phyloP scores from a whole-genome alignment of 2,329 filamentous ascomycete species.

The Trichoderma brevicompactum region DNA sequence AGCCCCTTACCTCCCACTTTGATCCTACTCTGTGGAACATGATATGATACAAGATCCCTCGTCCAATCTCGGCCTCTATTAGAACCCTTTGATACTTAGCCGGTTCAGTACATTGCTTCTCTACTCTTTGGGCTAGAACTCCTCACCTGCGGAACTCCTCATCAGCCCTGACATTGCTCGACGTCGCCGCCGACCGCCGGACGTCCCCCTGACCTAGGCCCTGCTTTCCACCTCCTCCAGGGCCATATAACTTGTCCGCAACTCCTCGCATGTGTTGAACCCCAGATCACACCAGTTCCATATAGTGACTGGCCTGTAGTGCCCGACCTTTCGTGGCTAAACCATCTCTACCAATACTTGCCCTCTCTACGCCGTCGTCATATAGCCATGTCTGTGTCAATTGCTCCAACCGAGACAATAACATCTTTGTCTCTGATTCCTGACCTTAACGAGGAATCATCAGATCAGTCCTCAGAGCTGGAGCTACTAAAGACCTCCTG shows the following conservation, averaged over 20 bases:
- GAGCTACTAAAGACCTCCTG: constrained; percentile 20
- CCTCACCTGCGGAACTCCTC: not conserved
- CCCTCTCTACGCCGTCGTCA: not conserved
- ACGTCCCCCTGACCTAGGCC: constrained; percentile 24
- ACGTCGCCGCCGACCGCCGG: constrained; percentile 28
- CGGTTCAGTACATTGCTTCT: not conserved
- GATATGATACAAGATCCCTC: constrained; percentile 16
- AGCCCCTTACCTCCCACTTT: constrained; percentile 4
- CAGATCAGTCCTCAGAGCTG: constrained; percentile 4
- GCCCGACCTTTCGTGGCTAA: not conserved
- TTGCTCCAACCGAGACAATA: constrained; percentile 38
- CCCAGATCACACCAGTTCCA: not conserved
- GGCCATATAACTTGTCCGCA: constrained; percentile 1
- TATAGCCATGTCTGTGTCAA: constrained; percentile 37
- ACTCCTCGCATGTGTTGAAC: constrained; percentile 14
- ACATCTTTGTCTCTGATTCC: constrained; percentile 32
- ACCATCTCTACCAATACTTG: not conserved
- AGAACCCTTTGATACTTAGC: not conserved
- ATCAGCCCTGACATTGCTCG: constrained; percentile 13
- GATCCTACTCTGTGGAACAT: constrained; percentile 3
- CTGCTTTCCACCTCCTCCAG: not conserved
- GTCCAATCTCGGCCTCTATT: constrained; percentile 4
- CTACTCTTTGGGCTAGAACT: not conserved
- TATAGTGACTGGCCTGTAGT: constrained; percentile 4
- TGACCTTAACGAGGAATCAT: constrained; percentile 29